Percentiles rank a stretch among this genome's conserved stretches.
Conservation (phyloP, 306 rosid genomes). For the Geum urbanum region DNA sequence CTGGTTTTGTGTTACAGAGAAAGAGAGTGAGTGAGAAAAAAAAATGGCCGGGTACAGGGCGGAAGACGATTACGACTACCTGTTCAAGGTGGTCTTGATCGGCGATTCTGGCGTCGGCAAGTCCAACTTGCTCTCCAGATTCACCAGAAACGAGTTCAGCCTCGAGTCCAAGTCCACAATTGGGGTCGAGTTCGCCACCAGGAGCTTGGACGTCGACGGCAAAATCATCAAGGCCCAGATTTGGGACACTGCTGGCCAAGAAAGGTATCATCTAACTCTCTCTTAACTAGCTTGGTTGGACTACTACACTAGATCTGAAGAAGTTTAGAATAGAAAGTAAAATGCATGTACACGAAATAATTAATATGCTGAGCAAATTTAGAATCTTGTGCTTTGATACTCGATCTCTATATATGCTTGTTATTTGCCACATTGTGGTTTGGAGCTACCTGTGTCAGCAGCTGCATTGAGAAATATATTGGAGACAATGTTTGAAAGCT, state of each 20-base stretch:
- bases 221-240: constrained; percentile 59
- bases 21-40: no score
- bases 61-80: constrained; percentile 55
- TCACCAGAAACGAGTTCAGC: constrained; percentile 57
- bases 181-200: constrained; percentile 62
- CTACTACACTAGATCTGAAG: constrained; percentile 25
- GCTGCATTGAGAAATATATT: not conserved
- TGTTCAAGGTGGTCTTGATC: constrained; percentile 52
- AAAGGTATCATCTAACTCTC: constrained; percentile 30
- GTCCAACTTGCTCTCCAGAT: constrained; percentile 56
- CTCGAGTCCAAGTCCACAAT: constrained; percentile 59
- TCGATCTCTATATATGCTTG: constrained; percentile 1
- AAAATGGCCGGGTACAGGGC: constrained; percentile 53
- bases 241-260: constrained; percentile 63
- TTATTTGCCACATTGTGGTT: not conserved
- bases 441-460: not conserved
- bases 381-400: not conserved
- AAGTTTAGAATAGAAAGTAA: not conserved
- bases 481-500: not conserved
- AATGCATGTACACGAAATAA: not conserved
- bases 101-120: constrained; percentile 54
- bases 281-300: no score
- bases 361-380: not conserved
- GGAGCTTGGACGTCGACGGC: constrained; percentile 48
- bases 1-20: not conserved